phyloP scores from a whole-genome alignment of 768 basidiomycete species.

The Inosperma sp. region DNA sequence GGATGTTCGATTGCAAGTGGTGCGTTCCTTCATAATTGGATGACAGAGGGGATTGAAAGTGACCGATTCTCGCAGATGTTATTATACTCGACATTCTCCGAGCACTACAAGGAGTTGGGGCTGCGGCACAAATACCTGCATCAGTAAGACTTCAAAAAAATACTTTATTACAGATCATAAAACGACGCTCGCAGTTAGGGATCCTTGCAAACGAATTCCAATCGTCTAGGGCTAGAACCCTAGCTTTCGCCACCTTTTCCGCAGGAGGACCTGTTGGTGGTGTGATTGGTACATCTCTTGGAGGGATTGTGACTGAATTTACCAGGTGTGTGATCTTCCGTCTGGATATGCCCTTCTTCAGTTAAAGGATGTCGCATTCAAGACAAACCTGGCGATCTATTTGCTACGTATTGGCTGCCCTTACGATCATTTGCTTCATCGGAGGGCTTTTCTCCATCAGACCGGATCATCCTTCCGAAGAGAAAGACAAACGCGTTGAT shows the following conservation, averaged over 20 bases:
- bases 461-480: slow-evolving; percentile 43
- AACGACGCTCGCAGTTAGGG: slow-evolving; percentile 71
- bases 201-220: slow-evolving; percentile 80
- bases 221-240: slow-evolving; percentile 54
- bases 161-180: too few relatives aligned
- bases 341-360: neutral
- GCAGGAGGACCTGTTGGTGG: slow-evolving; percentile 83
- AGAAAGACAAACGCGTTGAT: slow-evolving; percentile 52
- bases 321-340: slow-evolving; percentile 36
- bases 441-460: slow-evolving; percentile 60
- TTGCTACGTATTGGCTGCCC: slow-evolving; percentile 53
- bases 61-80: slow-evolving; percentile 36
- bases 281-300: slow-evolving; percentile 62
- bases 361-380: neutral
- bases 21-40: slow-evolving; percentile 15
- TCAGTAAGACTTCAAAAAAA: slow-evolving; percentile 41
- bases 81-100: slow-evolving; percentile 67
- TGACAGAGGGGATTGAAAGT: neutral
- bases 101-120: slow-evolving; percentile 69
- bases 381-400: slow-evolving; percentile 63
- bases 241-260: slow-evolving; percentile 79
- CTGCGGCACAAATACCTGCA: too few relatives aligned
- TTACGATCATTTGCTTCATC: slow-evolving; percentile 50
- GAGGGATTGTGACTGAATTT: slow-evolving; percentile 65
- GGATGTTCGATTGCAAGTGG: slow-evolving; percentile 61